These are phyloP conservation scores for Fusarium sp. DNA, from an alignment of 2,329 filamentous ascomycete species.

Conservation along the genomic window DNA sequence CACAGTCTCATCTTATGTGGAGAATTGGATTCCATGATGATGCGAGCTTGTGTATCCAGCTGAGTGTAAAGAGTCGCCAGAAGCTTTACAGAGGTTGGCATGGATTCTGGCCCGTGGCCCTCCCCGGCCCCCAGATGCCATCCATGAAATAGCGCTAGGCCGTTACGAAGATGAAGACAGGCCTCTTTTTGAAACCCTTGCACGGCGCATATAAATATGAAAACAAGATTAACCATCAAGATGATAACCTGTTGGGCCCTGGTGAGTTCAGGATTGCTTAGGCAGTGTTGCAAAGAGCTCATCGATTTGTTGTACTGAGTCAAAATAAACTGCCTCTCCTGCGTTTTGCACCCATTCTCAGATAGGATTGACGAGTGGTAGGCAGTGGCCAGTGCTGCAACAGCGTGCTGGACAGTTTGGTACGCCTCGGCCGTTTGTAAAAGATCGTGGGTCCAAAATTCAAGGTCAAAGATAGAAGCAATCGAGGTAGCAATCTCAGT, in stretches of 20 bases:
- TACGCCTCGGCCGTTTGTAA: neutral
- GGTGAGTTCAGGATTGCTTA: neutral
- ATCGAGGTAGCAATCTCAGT: constrained; percentile 2
- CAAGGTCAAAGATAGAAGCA: constrained; percentile 6
- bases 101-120: neutral
- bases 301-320: constrained; percentile 1
- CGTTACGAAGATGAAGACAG: constrained; percentile 3
- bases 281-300: neutral
- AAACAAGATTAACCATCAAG: neutral
- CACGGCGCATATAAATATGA: neutral
- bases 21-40: neutral
- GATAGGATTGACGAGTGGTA: neutral
- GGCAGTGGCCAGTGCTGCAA: constrained; percentile 1
- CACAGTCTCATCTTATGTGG: neutral
- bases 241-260: neutral
- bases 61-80: constrained; percentile 6
- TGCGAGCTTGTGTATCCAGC: constrained; percentile 13
- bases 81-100: neutral
- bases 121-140: neutral
- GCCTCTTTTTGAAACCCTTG: neutral
- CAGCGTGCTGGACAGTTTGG: constrained; percentile 2
- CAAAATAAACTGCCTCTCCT: neutral
- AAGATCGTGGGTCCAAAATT: constrained; percentile 11
- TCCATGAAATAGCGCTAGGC: neutral
- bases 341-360: neutral